Evolutionary conservation across 805 yeast species (phyloP), one percentile per base, ranked within the genome.

Genomic region (Candida maris): DNA sequence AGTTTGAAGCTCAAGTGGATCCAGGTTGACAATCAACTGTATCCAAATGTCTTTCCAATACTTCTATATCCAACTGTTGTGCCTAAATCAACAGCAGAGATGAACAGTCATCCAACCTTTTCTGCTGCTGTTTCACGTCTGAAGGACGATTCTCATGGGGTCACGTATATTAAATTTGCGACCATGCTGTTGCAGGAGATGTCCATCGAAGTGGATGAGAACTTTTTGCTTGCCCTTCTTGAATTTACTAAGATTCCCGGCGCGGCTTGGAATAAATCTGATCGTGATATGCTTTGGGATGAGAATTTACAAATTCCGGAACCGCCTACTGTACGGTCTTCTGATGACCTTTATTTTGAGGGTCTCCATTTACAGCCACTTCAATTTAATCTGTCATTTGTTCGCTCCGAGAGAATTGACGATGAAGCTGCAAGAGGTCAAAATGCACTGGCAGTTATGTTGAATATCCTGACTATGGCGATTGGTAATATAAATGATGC

Each of bases 401-500:
- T 86, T 19, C 75, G 97, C 44, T 85, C 95, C 0, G 96, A 88
- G 51, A 67, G 85, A 38, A 70, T 82, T 21, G 76, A 79, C 53
- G 79, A 75, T 4, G 86, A 80, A 37, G 72, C 72, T 24, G 73
- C 79, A 9, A 63, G 68, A 0, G 57, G 73, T 3, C 79, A 77
- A 30, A 81, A 79, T 45, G 68, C 93, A 0, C 56, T 89, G 33
- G 74, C 81, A 73, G 83, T 85, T 57, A 77, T 87, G 44, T 69
- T 86, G 47, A 87, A 93, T 57, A 79, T 91, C 25, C 66, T 93
- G 41, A 88, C 97, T 0, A 89, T 91, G 97, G 95, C 98, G 0
- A 77, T 93, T 44, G 98, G 97, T 18, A 93, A 91, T 57, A 85
- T 94, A 42, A 91, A 91, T 56, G 97, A 93, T 60, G 98, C 99